Base-by-base conservation (phyloP, 2,329 filamentous ascomycete genomes). In the Chaetomiaceae sp. region DNA sequence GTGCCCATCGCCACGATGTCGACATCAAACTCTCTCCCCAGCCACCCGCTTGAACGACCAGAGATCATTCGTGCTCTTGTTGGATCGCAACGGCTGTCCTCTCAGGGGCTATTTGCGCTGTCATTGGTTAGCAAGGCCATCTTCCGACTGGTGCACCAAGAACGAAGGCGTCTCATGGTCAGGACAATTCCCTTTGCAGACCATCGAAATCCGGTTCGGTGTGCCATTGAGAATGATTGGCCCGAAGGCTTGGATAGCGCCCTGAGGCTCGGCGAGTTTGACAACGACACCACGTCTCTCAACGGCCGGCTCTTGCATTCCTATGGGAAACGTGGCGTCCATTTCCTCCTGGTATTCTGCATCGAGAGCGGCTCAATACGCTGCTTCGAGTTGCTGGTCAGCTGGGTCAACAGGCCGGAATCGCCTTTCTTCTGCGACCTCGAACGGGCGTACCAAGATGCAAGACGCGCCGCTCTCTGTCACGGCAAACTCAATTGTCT, bases 231-330 rank as follows among this genome's bases (percentile, higher is more conserved):
- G 6, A 4, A 5, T 2, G 27, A 53, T 20, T 8, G 18, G 13
- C n/a, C 14, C 13, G 29, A 36, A 3, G 10, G 11, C 5, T 34
- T 56, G 14, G 23, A 41, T 4, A n/a, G 37, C 2, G 36, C 41
- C 1, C 23, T 56, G 9, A 6, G 30, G 5, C 21, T 56, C 11
- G 49, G 20, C 36, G 46, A 56, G 11, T 53, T 56, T 9, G 34
- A 37, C 1, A 14, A 6, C 5, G 43, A 51, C 16, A 20, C 11
- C 5, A 14, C 18, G 1, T 49, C 38, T 3, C 33, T 23, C 2
- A 50, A 53, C 30, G 48, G 38, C 18, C 33, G 29, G 1, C 3
- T 41, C 5, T n/a, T 56, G 2, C 30, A 30, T 9, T 25, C 36
- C 27, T 5, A 30, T n/a, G n/a, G 14, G 1, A 16, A 29, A 4